Evolutionary conservation across 768 basidiomycete genomes (phyloP).

Genomic region (Dentipellis sp.): DNA sequence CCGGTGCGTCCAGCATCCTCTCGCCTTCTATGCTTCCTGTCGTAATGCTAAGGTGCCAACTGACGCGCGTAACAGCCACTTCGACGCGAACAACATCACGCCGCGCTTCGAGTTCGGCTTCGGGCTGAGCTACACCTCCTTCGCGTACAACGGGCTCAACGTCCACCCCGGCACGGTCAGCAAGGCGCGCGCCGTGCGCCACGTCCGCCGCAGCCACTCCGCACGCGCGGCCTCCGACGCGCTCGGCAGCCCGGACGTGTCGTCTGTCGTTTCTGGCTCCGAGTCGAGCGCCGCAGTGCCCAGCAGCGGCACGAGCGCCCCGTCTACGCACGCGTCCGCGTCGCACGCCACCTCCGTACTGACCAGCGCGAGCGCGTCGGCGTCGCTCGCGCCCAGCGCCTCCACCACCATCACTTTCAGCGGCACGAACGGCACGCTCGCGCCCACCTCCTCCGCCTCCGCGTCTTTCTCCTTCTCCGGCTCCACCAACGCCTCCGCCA

Average conservation of each 20-base stretch:
- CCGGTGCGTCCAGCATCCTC: not conserved
- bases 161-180: conserved; percentile 22
- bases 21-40: not conserved
- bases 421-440: too few species aligned
- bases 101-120: conserved; percentile 89
- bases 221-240: conserved; percentile 56
- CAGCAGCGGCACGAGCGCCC: not conserved
- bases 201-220: conserved; percentile 28
- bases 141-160: conserved; percentile 53
- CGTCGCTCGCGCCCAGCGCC: not conserved
- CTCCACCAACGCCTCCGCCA: too few species aligned
- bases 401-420: too few species aligned
- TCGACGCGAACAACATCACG: conserved; percentile 46
- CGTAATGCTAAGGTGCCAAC: not conserved
- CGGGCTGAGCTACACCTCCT: conserved; percentile 80
- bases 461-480: not conserved
- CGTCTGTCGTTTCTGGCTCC: conserved; percentile 45
- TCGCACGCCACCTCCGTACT: not conserved
- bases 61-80: conserved; percentile 29
- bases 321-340: not conserved
- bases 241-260: conserved; percentile 33
- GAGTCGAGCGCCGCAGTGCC: conserved; percentile 50
- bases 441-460: not conserved
- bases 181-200: conserved; percentile 28
- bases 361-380: not conserved